Conservation (phyloP, 2,329 filamentous ascomycete genomes). For the Trichoderma hamatum region DNA sequence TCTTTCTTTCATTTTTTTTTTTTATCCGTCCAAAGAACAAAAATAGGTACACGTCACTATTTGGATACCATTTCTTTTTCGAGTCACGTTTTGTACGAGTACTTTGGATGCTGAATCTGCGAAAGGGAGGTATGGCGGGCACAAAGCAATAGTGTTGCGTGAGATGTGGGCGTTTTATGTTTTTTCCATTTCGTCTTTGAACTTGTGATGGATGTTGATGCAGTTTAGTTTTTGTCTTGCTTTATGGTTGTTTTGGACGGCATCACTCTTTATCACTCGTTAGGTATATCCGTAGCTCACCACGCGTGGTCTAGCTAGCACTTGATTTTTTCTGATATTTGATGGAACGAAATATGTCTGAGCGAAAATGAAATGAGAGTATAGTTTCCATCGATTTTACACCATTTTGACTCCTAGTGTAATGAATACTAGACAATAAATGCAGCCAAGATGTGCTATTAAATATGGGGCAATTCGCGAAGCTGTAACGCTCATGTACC, state of each 20-base stretch:
- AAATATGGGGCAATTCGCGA: neutral
- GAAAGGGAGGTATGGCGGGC: neutral
- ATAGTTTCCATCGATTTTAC: neutral
- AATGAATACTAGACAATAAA: neutral
- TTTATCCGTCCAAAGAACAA: neutral
- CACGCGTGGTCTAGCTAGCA: constrained; percentile 6
- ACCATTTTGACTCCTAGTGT: neutral
- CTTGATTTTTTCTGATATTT: neutral
- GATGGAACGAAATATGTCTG: neutral
- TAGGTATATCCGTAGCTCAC: constrained; percentile 19
- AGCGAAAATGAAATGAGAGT: neutral
- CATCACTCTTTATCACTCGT: constrained; percentile 17
- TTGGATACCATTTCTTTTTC: constrained; percentile 14
- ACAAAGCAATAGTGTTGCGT: neutral
- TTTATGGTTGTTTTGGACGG: neutral
- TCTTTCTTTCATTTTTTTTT: neutral
- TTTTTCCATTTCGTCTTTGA: neutral
- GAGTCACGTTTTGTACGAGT: neutral
- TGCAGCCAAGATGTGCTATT: neutral
- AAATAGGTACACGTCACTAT: neutral
- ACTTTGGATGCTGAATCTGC: neutral
- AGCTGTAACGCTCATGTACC: neutral
- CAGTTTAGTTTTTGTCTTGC: neutral
- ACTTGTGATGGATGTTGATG: neutral
- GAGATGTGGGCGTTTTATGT: neutral